These are phyloP conservation scores for Peronospora farinosa DNA, from an alignment of 352 stramenopile genomes.

Conservation along the genomic window DNA sequence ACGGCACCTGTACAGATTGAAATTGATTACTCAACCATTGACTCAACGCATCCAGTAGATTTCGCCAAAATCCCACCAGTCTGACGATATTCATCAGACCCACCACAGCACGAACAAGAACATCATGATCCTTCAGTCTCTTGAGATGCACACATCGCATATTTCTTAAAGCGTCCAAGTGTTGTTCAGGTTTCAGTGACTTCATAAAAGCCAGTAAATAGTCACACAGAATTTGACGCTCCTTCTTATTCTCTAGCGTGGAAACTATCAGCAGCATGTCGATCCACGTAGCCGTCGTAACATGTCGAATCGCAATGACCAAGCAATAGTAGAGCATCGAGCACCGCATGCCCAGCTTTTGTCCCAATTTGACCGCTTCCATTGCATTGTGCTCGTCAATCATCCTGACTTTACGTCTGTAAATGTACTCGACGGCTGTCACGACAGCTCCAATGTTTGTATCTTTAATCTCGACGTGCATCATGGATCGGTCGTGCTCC, in stretches of 20 bases:
- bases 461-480: constrained; percentile 42
- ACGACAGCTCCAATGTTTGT: constrained; percentile 38
- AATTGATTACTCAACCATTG: constrained; percentile 23
- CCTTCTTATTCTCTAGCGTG: constrained; percentile 14
- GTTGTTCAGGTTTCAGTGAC: constrained; percentile 14
- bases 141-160: constrained; percentile 14
- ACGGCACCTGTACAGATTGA: constrained; percentile 21
- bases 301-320: constrained; percentile 20
- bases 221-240: constrained; percentile 24
- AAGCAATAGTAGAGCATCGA: constrained; percentile 43
- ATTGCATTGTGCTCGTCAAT: constrained; percentile 28
- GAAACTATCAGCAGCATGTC: constrained; percentile 29
- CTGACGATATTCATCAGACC: constrained; percentile 41
- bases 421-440: constrained; percentile 53
- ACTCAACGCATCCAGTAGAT: constrained; percentile 29
- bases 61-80: constrained; percentile 44
- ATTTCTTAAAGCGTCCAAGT: constrained; percentile 17
- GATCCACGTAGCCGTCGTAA: constrained; percentile 45
- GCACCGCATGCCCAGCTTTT: constrained; percentile 36
- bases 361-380: constrained; percentile 36
- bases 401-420: constrained; percentile 35
- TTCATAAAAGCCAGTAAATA: constrained; percentile 27
- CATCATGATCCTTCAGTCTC: constrained; percentile 21
- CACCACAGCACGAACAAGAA: constrained; percentile 32
- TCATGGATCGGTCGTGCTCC: constrained; percentile 9